Conservation (phyloP, 495 filamentous ascomycete species). For the Aspergillus sparsus region DNA sequence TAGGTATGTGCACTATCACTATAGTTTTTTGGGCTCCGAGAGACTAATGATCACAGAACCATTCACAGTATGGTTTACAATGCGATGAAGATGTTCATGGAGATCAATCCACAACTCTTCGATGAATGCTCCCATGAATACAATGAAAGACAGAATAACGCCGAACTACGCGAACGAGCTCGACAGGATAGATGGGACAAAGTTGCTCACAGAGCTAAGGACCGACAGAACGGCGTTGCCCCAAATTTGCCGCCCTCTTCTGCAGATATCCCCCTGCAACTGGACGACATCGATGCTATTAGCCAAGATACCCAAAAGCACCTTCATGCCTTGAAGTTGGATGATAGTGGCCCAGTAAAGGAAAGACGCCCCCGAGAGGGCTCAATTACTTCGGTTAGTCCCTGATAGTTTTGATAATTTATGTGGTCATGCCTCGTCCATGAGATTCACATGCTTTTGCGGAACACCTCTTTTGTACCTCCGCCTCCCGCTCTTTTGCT, state of each 20-base stretch:
- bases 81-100: conserved; percentile 99
- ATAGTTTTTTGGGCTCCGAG: not conserved
- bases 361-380: conserved; percentile 40
- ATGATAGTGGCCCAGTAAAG: conserved; percentile 55
- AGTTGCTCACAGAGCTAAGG: conserved; percentile 75
- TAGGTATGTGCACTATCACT: conserved; percentile 57
- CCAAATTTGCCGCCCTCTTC: conserved; percentile 37
- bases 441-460: conserved; percentile 19
- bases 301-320: conserved; percentile 82
- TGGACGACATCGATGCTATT: conserved; percentile 71
- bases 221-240: conserved; percentile 56
- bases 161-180: conserved; percentile 71
- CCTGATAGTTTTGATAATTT: conserved; percentile 29
- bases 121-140: conserved; percentile 98
- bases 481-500: conserved; percentile 15
- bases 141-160: conserved; percentile 91
- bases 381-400: conserved; percentile 42
- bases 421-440: conserved; percentile 20
- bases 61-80: conserved; percentile 99
- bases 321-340: conserved; percentile 80
- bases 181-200: conserved; percentile 85
- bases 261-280: conserved; percentile 54
- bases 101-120: conserved; percentile 98
- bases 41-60: conserved; percentile 59
- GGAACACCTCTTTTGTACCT: conserved; percentile 8